A percentile compares a stretch with the other conserved stretches of the same genome.
Conservation (phyloP, 192 early-diverging fungal species). For the Rhizoclosmatium globosum region DNA sequence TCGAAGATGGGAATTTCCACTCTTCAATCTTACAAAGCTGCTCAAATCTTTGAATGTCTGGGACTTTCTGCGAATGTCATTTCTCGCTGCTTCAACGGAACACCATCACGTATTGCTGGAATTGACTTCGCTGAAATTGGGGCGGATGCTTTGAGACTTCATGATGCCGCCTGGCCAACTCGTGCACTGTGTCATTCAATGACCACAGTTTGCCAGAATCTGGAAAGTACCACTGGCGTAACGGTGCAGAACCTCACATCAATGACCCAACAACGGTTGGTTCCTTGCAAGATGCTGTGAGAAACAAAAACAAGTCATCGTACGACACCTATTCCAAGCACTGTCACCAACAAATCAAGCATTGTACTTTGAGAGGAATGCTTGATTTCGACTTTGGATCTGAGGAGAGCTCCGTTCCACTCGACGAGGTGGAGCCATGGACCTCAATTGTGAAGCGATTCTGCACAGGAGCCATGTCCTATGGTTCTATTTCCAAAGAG, state of each 20-base stretch:
- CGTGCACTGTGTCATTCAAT: conserved; percentile 67
- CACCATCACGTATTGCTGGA: conserved; percentile 95
- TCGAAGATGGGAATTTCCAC: conserved; percentile 99
- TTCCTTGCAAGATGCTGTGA: conserved; percentile 94
- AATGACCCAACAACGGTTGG: conserved; percentile 89
- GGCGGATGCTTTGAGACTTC: conserved; percentile 84
- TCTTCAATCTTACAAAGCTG: conserved; percentile 96
- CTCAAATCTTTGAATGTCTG: conserved; percentile 98
- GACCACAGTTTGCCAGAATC: conserved; percentile 83
- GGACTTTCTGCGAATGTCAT: conserved; percentile 91
- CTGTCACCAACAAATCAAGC: conserved; percentile 82
- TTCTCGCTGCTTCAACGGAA: conserved; percentile 91
- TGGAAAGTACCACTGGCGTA: conserved; percentile 97
- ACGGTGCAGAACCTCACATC: conserved; percentile 90
- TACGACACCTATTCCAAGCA: conserved; percentile 87
- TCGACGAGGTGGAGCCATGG: conserved; percentile 98
- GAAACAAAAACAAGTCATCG: conserved; percentile 85
- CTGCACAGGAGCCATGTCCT: conserved; percentile 98
- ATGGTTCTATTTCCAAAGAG: conserved; percentile 96
- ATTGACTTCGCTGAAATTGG: conserved; percentile 80
- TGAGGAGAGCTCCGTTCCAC: conserved; percentile 72
- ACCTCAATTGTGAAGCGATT: conserved; percentile 94
- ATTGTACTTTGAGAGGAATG: conserved; percentile 93
- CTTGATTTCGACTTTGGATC: conserved; percentile 81
- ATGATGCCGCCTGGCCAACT: conserved; percentile 84